phyloP scores from a whole-genome alignment of 176 grass and related monocot species.

The Bothriochloa decipiens region DNA sequence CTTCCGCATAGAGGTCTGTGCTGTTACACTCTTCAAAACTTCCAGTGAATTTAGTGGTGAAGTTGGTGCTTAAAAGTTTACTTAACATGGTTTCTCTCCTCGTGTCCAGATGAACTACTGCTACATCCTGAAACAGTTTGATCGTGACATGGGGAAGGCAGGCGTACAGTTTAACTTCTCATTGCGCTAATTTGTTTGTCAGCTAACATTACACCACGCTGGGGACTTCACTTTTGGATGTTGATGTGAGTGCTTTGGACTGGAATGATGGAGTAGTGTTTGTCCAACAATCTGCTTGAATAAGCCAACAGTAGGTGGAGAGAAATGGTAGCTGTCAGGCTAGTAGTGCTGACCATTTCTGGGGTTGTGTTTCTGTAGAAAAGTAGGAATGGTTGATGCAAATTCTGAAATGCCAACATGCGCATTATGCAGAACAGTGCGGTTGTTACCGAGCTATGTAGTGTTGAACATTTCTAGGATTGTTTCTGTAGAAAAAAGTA shows the following conservation, averaged over 20 bases:
- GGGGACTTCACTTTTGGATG: neutral
- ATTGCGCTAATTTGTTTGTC: conserved; percentile 40
- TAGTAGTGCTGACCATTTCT: neutral
- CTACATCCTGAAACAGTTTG: conserved; percentile 73
- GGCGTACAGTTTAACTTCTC: conserved; percentile 78
- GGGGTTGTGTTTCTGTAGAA: neutral
- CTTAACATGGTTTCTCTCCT: too few relatives aligned
- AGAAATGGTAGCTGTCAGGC: neutral
- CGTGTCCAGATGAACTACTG: conserved; percentile 79
- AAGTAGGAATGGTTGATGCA: neutral
- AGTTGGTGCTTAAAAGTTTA: too few relatives aligned
- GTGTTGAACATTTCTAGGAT: neutral
- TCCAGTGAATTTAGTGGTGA: too few relatives aligned
- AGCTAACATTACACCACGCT: neutral
- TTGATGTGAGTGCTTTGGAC: neutral
- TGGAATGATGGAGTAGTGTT: neutral
- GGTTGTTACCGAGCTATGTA: neutral
- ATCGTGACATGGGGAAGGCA: conserved; percentile 68
- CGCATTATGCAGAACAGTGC: neutral
- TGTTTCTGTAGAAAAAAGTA: neutral
- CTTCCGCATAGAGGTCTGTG: too few relatives aligned
- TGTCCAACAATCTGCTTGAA: neutral
- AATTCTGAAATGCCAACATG: neutral
- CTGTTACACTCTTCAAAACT: too few relatives aligned
- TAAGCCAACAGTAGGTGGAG: neutral